Base-by-base conservation (phyloP, 305 asterid genomes). In the Fraxinus nigra region DNA sequence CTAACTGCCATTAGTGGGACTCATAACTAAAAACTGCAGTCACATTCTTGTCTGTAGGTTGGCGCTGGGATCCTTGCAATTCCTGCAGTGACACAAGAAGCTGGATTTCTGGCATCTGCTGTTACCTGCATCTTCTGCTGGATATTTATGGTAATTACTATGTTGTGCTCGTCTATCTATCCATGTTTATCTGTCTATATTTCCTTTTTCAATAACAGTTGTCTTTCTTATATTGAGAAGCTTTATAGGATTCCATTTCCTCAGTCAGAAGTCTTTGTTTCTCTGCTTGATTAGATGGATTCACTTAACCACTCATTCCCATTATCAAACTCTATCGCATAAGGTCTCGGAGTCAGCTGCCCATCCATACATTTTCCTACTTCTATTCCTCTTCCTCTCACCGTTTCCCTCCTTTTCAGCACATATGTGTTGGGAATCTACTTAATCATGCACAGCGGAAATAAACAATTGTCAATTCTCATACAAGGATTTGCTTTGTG, bases 51-150 rank as follows among this genome's bases (percentile, higher is more conserved):
- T 77, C 76, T 33, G 67, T 81, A 95, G 98, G 84, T 95, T 70
- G 98, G 98, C 46, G 98, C 97, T 46, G 98, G 98, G 69, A 93
- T 95, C 83, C 98, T 95, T 77, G 98, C 98, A 54, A 92, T 95
- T 88, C 98, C 98, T 78, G 95, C 98, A 51, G 98, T 95, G 84
- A 95, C 98, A 20, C 97, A 91, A 90, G 98, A 95, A 85, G 76
- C 98, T 87, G 98, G 98, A 77, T 95, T 95, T 86, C 85, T 93
- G 75, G 94, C 98, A 84, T 93, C 98, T 76, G 91, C 97, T 16
- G 83, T 90, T 40, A 88, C 76, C 80, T 93, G 98, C 91, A 89
- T 93, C 87, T 61, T 87, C 14, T 91, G 98, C 90, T 95, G 98
- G 98, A 83, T 91, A 40, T 95, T 85, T 85, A 95, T 95, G 98